These are phyloP conservation scores for Fennellomyces sp. DNA, from an alignment of 371 early-diverging fungal genomes.

Conservation along the genomic window DNA sequence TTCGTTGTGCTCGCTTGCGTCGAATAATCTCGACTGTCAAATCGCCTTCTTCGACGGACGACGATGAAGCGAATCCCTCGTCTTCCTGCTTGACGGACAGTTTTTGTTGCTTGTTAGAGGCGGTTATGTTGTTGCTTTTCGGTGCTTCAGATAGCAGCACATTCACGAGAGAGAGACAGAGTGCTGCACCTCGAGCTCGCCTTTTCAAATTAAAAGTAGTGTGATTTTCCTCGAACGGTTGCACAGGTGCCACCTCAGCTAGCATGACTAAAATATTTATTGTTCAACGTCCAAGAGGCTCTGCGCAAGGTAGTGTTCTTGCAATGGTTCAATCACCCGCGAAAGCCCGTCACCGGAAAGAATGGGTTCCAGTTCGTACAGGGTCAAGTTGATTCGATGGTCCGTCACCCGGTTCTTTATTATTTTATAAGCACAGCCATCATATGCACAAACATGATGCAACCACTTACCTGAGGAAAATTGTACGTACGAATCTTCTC, in stretches of 20 bases:
- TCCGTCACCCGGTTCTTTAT: slow-evolving; percentile 83
- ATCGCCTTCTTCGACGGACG: slow-evolving; percentile 37
- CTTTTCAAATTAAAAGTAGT: not conserved
- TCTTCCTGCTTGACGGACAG: not conserved
- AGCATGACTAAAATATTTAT: not conserved
- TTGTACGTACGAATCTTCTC: slow-evolving; percentile 91
- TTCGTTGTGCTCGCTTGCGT: slow-evolving; percentile 25
- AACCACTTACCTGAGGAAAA: slow-evolving; percentile 60
- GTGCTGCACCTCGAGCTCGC: not conserved
- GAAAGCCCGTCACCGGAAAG: slow-evolving; percentile 60
- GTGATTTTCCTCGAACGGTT: slow-evolving; percentile 2
- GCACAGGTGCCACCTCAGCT: not conserved
- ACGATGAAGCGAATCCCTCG: slow-evolving; percentile 44
- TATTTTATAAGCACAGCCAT: not conserved
- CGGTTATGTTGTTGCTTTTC: not conserved
- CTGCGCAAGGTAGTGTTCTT: slow-evolving; percentile 44
- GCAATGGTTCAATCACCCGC: slow-evolving; percentile 57
- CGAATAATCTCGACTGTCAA: slow-evolving; percentile 33
- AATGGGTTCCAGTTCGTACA: slow-evolving; percentile 72
- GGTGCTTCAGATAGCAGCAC: not conserved
- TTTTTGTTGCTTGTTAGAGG: not conserved
- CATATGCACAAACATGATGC: not conserved
- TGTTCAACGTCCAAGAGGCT: slow-evolving; percentile 21
- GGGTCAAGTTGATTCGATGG: slow-evolving; percentile 79
- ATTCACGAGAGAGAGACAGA: not conserved